Evolutionary conservation across 2,329 filamentous ascomycete species (phyloP), one percentile per base, ranked within the genome.

Genomic region (Penicillium sp.): DNA sequence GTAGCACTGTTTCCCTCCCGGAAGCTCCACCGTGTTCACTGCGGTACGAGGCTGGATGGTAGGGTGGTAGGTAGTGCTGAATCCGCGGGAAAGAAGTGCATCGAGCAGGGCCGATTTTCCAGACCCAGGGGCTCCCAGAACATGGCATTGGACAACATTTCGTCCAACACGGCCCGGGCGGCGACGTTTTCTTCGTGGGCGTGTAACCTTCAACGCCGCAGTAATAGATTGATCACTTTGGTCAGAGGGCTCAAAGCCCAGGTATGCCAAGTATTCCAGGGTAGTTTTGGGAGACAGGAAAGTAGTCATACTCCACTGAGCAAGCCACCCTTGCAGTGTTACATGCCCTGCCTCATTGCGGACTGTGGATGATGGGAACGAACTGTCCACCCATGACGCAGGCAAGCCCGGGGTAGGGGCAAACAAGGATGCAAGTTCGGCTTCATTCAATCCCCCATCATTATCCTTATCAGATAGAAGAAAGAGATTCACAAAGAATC

Each of bases 241-340:
- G 63, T 88, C 89, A 2, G 85, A 79, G 3, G 90, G 87, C 69
- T 97, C 94, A 67, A 97, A 99, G 1, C 94, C 94, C 2, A 99
- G 86, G 69, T 97, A 97, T 3, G 94, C 94, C 3, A 99, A 85
- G 71, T 99, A 99, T 65, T 95, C 92, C 4, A 99, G 81, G 0
- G 94, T 97, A 0, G 91, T 97, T 70, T 94, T 95, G 13, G 94
- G 93, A 54, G 95, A 92, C 57, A 95, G 86, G 66, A 97, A 99
- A 0, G 94, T 99, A 0, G 94, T 99, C 94, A 99, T 99, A 71
- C 92, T 97, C 94, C 94, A 99, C 67, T 99, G 94, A 4, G 94
- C 94, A 37, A 99, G 83, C 94, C 94, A 99, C 2, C 94, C 94
- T 72, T 99, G 94, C 4, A 99, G 80, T 1, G 94, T 99, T 58